Evolutionary conservation across 2,329 filamentous ascomycete genomes (phyloP).

Genomic region (Aspergillus japonicus): DNA sequence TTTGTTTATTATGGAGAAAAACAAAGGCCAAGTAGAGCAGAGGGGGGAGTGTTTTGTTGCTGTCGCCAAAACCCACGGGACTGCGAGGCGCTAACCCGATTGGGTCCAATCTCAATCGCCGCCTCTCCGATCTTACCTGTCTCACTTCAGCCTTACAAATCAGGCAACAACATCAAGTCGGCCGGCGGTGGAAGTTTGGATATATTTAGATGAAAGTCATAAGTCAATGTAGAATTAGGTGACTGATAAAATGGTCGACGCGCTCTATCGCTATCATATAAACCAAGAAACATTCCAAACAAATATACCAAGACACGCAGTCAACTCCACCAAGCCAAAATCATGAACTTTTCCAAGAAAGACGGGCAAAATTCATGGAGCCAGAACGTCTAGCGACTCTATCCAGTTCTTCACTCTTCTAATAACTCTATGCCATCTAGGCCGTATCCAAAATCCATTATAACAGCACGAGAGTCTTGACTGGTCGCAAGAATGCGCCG

Average conservation of each 20-base stretch:
- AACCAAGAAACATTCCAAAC: slow-evolving; percentile 1
- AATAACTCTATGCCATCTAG: slow-evolving; percentile 55
- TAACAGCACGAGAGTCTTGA: slow-evolving; percentile 86
- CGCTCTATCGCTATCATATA: slow-evolving; percentile 22
- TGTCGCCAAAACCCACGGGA: slow-evolving; percentile 28
- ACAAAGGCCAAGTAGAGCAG: slow-evolving; percentile 12
- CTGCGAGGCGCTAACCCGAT: slow-evolving; percentile 21
- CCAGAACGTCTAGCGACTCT: slow-evolving; percentile 2
- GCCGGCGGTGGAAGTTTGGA: not conserved
- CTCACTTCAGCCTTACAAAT: slow-evolving; percentile 9
- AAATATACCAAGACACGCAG: not conserved
- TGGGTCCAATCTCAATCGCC: slow-evolving; percentile 25
- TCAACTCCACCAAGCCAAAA: not conserved
- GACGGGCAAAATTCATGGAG: slow-evolving; percentile 6
- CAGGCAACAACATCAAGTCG: not conserved
- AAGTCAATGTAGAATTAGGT: not conserved
- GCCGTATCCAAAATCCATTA: slow-evolving; percentile 83
- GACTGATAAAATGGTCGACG: not conserved
- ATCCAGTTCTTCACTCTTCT: slow-evolving; percentile 34
- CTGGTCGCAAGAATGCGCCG: slow-evolving; percentile 90
- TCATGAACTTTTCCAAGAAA: slow-evolving; percentile 5
- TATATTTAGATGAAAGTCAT: not conserved
- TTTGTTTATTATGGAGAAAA: slow-evolving; percentile 17
- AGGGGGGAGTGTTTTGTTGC: slow-evolving; percentile 25
- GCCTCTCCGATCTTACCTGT: not conserved